A percentile compares a stretch with the other conserved stretches of the same genome.
Evolutionary conservation across 495 filamentous ascomycete species (phyloP).

Genomic region (Aspergillus sclerotioniger): DNA sequence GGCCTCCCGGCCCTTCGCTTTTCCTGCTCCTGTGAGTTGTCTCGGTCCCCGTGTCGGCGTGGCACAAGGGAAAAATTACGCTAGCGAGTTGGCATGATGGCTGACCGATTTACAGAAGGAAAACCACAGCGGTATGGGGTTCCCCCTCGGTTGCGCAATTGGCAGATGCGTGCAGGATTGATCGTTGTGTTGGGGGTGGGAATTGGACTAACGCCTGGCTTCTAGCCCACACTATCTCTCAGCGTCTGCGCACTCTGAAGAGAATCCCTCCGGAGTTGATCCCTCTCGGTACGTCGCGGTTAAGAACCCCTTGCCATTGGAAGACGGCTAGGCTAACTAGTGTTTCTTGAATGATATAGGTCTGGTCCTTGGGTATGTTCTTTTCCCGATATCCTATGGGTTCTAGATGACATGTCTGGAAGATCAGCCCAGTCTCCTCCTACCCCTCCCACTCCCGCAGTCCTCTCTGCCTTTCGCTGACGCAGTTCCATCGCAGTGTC

Average conservation of each 20-base stretch:
- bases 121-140: constrained; percentile 71
- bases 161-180: constrained; percentile 6
- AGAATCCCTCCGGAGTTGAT: constrained; percentile 91
- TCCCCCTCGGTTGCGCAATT: constrained; percentile 16
- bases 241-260: constrained; percentile 84
- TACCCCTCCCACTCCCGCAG: constrained; percentile 4
- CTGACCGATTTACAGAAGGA: constrained; percentile 64
- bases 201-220: constrained; percentile 32
- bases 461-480: constrained; percentile 21
- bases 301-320: not conserved
- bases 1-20: constrained; percentile 62
- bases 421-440: not conserved
- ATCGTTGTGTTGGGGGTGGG: not conserved
- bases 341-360: constrained; percentile 48
- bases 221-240: constrained; percentile 93
- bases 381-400: constrained; percentile 18
- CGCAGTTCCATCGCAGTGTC: constrained; percentile 45
- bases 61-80: constrained; percentile 15
- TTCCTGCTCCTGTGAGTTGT: constrained; percentile 74
- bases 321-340: constrained; percentile 18
- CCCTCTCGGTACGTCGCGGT: constrained; percentile 73
- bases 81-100: constrained; percentile 27
- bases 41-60: constrained; percentile 5
- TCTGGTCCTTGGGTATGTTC: constrained; percentile 72
- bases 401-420: constrained; percentile 18